Evolutionary conservation across 1,139 yeast genomes (phyloP).

Genomic region (Pneumocystis carinii): DNA sequence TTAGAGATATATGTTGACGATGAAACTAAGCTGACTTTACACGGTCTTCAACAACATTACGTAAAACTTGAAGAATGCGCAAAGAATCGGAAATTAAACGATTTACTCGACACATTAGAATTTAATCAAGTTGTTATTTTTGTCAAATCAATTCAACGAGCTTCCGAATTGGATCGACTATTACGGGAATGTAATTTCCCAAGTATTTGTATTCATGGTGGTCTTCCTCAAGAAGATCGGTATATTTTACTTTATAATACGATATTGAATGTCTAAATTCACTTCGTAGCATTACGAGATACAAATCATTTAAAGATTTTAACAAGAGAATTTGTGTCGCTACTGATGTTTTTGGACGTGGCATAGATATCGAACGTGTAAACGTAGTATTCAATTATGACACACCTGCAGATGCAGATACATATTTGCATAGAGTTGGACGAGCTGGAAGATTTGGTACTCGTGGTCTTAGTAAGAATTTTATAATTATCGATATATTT

Average conservation of each 20-base stretch:
- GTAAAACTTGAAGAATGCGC: slow-evolving; percentile 79
- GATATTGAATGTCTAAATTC: neutral
- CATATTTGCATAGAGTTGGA: slow-evolving; percentile 96
- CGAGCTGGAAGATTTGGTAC: slow-evolving; percentile 99
- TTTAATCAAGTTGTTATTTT: slow-evolving; percentile 97
- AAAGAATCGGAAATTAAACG: slow-evolving; percentile 86
- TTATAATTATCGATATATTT: neutral
- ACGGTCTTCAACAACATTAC: slow-evolving; percentile 95
- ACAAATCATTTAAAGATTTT: slow-evolving; percentile 92
- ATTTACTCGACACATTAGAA: slow-evolving; percentile 82
- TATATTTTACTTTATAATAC: slow-evolving; percentile 15
- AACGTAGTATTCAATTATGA: slow-evolving; percentile 96
- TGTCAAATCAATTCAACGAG: slow-evolving; percentile 84
- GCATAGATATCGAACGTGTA: slow-evolving; percentile 97
- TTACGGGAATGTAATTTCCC: slow-evolving; percentile 93
- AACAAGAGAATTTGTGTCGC: slow-evolving; percentile 97
- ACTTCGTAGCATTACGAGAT: slow-evolving; percentile 49
- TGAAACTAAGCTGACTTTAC: slow-evolving; percentile 91
- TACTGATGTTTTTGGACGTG: slow-evolving; percentile 97
- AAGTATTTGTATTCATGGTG: slow-evolving; percentile 91
- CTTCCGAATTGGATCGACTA: slow-evolving; percentile 77
- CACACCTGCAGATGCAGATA: slow-evolving; percentile 55
- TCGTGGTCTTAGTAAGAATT: slow-evolving; percentile 49
- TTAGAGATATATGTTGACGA: slow-evolving; percentile 95
- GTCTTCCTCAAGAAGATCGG: slow-evolving; percentile 93